phyloP scores from a whole-genome alignment of 306 rosid species.

The Corylus heterophylla region DNA sequence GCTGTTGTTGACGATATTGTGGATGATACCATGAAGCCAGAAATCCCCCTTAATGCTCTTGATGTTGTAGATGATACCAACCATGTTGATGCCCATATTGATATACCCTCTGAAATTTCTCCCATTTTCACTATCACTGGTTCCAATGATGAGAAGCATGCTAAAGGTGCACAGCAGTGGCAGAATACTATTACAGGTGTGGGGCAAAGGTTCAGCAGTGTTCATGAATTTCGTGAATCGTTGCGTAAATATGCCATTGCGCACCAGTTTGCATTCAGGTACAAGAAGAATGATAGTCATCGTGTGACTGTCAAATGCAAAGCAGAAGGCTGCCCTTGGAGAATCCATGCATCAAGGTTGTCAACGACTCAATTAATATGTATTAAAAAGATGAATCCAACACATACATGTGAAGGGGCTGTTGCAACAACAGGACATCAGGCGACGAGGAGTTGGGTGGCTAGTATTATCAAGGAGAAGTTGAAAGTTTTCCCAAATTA shows the following conservation, averaged over 20 bases:
- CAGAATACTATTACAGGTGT: conserved; percentile 93
- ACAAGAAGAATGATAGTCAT: conserved; percentile 97
- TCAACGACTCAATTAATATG: conserved; percentile 94
- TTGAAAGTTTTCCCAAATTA: conserved; percentile 79
- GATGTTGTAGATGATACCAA: conserved; percentile 53
- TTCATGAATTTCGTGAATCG: conserved; percentile 88
- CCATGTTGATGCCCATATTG: conserved; percentile 50
- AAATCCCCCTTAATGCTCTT: conserved; percentile 43
- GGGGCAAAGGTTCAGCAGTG: conserved; percentile 89
- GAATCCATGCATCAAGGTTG: conserved; percentile 96
- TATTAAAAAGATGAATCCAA: conserved; percentile 88
- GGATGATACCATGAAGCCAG: conserved; percentile 42
- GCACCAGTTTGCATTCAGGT: conserved; percentile 88
- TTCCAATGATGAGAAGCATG: conserved; percentile 56
- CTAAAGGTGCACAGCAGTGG: conserved; percentile 90
- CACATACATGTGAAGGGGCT: conserved; percentile 88
- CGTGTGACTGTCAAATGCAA: conserved; percentile 98
- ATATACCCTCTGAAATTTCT: conserved; percentile 43
- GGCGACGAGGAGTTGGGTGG: conserved; percentile 99
- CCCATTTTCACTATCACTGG: conserved; percentile 44
- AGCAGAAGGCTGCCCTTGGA: conserved; percentile 98
- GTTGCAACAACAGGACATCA: conserved; percentile 91
- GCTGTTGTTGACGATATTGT: conserved; percentile 37
- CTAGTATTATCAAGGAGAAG: conserved; percentile 93
- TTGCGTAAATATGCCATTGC: conserved; percentile 97